Base-by-base conservation (phyloP, 371 early-diverging fungal species). In the Syncephalastrum racemosum region DNA sequence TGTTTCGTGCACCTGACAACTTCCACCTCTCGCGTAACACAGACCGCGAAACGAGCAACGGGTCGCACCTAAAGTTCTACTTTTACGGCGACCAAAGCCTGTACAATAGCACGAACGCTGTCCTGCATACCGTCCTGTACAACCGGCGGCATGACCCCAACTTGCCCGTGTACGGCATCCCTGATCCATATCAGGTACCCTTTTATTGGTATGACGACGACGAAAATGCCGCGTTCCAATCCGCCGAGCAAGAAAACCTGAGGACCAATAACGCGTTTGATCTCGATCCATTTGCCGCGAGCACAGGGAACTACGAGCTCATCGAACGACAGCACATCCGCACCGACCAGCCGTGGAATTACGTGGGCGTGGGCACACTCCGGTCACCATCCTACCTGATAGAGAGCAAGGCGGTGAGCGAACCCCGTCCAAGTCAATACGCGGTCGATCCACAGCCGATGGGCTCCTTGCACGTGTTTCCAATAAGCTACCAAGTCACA, bases 181-280 rank as follows among this genome's bases (percentile, higher is more conserved):
- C 40, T 3, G 62, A 58, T 14, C 53, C 27, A 12, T 43, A 50
- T n/a, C 13, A 19, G 1, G 27, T 54, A 5, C 50, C 57, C 1
- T 71, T 71, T 48, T 46, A 61, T 13, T 72, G 73, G 73, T 68
- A 68, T 24, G 56, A 46, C 4, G 22, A 22, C 10, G 60, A 61
- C 14, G 73, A 72, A 18, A 55, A 62, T 46, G 62, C 66, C 4
- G 50, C 60, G 15, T 71, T 71, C 23, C 63, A 68, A 36, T 56
- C 66, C 8, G 24, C 55, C 1, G 72, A 71, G 25, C 64, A 68
- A 59, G 55, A 58, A 25, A 71, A 71, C 12, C 43, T 66, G 15
- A 57, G 68, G 18, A 68, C 69, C 3, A 51, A 61, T 10, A 72
- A 72, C n/a, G 40, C 66, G 3, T 72, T 54, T 55, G 56, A 63